Conservation (phyloP, 768 basidiomycete genomes). For the Pleurotus giganteus region DNA sequence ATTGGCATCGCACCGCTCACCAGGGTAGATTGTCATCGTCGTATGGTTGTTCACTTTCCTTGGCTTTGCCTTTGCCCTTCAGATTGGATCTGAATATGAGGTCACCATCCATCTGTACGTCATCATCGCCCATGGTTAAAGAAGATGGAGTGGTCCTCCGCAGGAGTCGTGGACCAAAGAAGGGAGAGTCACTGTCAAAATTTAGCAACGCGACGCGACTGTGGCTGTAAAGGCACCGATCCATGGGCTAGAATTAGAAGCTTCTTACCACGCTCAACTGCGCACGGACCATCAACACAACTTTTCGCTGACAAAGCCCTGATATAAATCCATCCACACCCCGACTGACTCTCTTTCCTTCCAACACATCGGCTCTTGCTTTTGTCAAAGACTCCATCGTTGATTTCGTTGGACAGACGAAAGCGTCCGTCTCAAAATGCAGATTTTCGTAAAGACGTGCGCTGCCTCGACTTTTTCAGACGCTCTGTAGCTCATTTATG, state of each 20-base stretch:
- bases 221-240: neutral
- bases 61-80: slow-evolving; percentile 75
- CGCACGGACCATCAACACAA: slow-evolving; percentile 43
- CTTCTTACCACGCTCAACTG: slow-evolving; percentile 17
- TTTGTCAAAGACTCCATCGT: slow-evolving; percentile 95
- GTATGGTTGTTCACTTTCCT: slow-evolving; percentile 34
- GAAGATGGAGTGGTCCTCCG: neutral
- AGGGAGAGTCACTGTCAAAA: neutral
- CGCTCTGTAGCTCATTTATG: slow-evolving; percentile 13
- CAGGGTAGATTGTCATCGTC: slow-evolving; percentile 80
- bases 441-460: slow-evolving; percentile 98
- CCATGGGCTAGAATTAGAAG: slow-evolving; percentile 8
- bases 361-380: slow-evolving; percentile 52
- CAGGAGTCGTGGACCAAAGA: too few relatives aligned
- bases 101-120: slow-evolving; percentile 45
- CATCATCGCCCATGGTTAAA: slow-evolving; percentile 55
- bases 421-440: slow-evolving; percentile 77
- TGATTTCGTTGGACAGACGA: slow-evolving; percentile 86
- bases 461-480: slow-evolving; percentile 5
- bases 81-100: slow-evolving; percentile 22
- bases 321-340: slow-evolving; percentile 22
- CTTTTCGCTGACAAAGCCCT: slow-evolving; percentile 30
- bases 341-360: slow-evolving; percentile 17
- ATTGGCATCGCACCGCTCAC: slow-evolving; percentile 38
- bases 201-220: slow-evolving; percentile 20